Evolutionary conservation across 116 monocot species (phyloP).

Genomic region (Zostera marina): DNA sequence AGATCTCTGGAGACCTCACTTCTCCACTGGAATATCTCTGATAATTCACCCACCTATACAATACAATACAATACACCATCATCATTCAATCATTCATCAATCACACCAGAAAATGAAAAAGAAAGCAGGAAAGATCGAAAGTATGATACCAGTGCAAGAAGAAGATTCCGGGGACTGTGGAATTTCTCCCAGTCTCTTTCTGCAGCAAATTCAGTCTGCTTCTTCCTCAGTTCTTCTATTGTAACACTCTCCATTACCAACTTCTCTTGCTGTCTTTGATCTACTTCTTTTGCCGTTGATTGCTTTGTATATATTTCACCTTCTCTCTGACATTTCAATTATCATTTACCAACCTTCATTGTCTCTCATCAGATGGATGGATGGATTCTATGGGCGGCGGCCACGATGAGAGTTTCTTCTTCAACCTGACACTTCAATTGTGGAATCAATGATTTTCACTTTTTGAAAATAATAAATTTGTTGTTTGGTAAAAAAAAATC

Average conservation of each 20-base stretch:
- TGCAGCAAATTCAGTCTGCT: conserved; percentile 61
- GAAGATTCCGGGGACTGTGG: conserved; percentile 75
- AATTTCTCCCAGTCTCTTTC: conserved; percentile 86
- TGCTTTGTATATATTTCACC: no score
- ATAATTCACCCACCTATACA: conserved; percentile 54
- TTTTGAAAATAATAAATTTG: no score
- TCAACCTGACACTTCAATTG: no score
- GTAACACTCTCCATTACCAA: conserved; percentile 23
- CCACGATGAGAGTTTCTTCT: no score
- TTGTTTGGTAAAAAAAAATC: no score
- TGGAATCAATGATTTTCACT: no score
- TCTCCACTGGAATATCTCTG: conserved; percentile 69
- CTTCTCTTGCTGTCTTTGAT: neutral
- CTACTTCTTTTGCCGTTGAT: neutral
- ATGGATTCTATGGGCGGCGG: no score
- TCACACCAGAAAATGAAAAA: neutral
- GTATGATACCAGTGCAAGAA: conserved; percentile 51
- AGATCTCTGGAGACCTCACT: conserved; percentile 47
- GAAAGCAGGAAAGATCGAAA: neutral
- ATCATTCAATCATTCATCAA: neutral
- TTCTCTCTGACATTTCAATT: no score
- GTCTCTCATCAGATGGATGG: no score
- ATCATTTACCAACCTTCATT: no score
- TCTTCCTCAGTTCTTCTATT: conserved; percentile 43
- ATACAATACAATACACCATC: conserved; percentile 10